A percentile compares a stretch with the other conserved stretches of the same genome.
Evolutionary conservation across 305 asterid species (phyloP).

Genomic region (Fraxinus platypoda): DNA sequence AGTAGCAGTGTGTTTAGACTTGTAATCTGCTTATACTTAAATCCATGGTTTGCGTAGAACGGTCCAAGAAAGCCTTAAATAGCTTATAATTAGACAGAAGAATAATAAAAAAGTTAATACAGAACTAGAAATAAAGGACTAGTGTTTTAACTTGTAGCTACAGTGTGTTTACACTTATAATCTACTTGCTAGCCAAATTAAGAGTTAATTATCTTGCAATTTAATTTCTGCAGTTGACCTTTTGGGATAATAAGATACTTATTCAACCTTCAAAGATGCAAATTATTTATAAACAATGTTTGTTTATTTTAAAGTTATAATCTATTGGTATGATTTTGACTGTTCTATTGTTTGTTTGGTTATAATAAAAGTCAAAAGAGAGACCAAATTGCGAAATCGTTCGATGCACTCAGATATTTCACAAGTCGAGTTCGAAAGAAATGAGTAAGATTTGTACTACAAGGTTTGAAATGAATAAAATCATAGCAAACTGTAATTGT

Average conservation of each 20-base stretch:
- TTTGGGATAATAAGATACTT: neutral
- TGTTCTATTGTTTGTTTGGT: neutral
- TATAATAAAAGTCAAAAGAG: neutral
- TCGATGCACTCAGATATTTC: neutral
- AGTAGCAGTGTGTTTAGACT: neutral
- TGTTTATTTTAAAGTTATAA: neutral
- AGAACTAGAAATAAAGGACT: conserved; percentile 7
- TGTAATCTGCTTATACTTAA: neutral
- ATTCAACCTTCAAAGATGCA: neutral
- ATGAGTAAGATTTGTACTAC: neutral
- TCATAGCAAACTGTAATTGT: neutral
- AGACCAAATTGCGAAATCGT: neutral
- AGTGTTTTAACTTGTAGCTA: conserved; percentile 17
- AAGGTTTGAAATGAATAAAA: neutral
- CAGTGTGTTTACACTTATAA: neutral
- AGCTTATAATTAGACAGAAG: conserved; percentile 3
- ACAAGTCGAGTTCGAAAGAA: neutral
- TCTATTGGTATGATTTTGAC: neutral
- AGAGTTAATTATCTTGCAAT: neutral
- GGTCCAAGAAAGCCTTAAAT: neutral
- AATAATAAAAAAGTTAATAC: conserved; percentile 16
- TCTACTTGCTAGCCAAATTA: conserved; percentile 12
- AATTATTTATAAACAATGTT: neutral
- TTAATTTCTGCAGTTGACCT: conserved; percentile 5
- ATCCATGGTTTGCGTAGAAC: neutral